Evolutionary conservation across 257 asterid genomes (phyloP), one percentile per base, ranked within the genome.

Genomic region (Mitragyna speciosa): DNA sequence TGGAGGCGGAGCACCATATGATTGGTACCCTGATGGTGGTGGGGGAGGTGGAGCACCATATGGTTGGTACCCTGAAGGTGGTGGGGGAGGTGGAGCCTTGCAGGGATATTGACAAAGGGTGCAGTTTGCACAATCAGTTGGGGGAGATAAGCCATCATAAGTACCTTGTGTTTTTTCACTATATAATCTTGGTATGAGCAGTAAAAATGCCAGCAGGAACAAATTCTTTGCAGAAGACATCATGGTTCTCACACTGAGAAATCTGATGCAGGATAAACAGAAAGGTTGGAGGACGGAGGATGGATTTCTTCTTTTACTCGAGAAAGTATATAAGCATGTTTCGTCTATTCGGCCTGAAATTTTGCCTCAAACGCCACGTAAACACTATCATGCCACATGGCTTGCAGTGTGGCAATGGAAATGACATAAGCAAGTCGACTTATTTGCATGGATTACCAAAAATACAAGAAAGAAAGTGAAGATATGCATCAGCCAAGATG

Each of bases 81-180:
- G 41, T 36, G 41, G 41, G 41, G 41, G 41, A 36, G 84, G 79
- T 6, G 58, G 77, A 49, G 73, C 31, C 6, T 51, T 79, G 70
- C 88, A 85, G 24, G 83, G 75, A 43, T 61, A 80, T 28, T 67
- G 88, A 36, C 88, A 85, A 33, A 80, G 41, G 51, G 76, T 79
- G 71, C 88, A 85, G 73, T 85, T 73, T 30, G 54, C 75, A 58
- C 88, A 85, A 52, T 30, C 15, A 43, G 43, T 66, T 70, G 84
- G 68, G 22, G 85, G 81, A 64, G 88, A 63, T 28, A 54, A 59
- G 12, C 82, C 86, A 78, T 80, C 79, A 36, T 80, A 59, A 26
- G 39, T 70, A 12, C 49, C 79, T 45, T 79, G 45, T 9, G 79
- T 75, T 19, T 64, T 70, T 28, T 56, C 82, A 52, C 41, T 31